These are phyloP conservation scores for Leucosporidium creatinivorum DNA, from an alignment of 768 basidiomycete species.

Conservation along the genomic window DNA sequence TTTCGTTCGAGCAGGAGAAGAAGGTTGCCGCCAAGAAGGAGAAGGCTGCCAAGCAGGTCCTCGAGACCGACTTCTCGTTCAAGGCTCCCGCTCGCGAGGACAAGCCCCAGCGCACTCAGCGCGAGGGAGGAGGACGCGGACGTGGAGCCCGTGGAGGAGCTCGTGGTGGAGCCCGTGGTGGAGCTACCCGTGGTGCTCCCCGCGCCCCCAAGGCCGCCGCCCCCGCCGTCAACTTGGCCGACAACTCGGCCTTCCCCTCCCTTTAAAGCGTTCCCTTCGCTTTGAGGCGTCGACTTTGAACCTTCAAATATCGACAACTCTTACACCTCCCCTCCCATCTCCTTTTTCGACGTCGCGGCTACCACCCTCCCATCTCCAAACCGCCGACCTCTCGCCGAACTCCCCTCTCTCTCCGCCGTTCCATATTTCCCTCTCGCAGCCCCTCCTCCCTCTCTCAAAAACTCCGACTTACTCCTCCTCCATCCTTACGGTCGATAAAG, in stretches of 20 bases:
- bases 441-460: too few relatives aligned
- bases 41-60: conserved; percentile 83
- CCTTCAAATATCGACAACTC: background rate
- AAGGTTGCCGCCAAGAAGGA: conserved; percentile 54
- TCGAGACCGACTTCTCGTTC: conserved; percentile 91
- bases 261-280: conserved; percentile 31
- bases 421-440: too few relatives aligned
- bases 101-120: conserved; percentile 57
- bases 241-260: conserved; percentile 37
- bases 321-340: too few relatives aligned
- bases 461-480: too few relatives aligned
- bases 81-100: conserved; percentile 58
- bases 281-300: conserved; percentile 6
- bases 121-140: conserved; percentile 43
- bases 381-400: too few relatives aligned
- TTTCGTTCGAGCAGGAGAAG: conserved; percentile 51
- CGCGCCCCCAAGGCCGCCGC: conserved; percentile 16
- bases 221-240: conserved; percentile 31
- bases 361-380: too few relatives aligned
- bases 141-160: conserved; percentile 43
- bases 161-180: conserved; percentile 45
- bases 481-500: too few relatives aligned
- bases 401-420: too few relatives aligned
- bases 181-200: conserved; percentile 22
- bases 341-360: too few relatives aligned